A percentile compares a stretch with the other conserved stretches of the same genome.
Conservation (phyloP, 1,284 basidiomycete genomes). For the Meripilus lineatus region DNA sequence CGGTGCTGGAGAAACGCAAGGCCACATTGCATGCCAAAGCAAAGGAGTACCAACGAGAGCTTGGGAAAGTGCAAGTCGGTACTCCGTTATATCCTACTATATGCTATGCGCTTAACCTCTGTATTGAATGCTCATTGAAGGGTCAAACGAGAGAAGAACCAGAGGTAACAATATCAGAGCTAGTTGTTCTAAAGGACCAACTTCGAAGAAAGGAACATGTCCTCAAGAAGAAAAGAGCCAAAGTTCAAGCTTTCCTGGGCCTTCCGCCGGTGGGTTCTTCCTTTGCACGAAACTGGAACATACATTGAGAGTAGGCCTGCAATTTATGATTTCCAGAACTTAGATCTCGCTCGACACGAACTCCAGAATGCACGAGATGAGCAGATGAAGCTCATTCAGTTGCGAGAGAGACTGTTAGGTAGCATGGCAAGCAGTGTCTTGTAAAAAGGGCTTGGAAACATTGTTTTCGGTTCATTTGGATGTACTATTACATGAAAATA, state of each 20-base stretch:
- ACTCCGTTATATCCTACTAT: background rate
- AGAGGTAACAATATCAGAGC: conserved; percentile 31
- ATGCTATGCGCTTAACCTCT: background rate
- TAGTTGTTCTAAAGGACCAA: conserved; percentile 32
- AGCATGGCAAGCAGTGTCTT: conserved; percentile 31
- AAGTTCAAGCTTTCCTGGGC: conserved; percentile 41
- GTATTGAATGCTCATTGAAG: background rate
- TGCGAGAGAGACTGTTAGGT: conserved; percentile 40
- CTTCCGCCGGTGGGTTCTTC: conserved; percentile 36
- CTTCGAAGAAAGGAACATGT: conserved; percentile 31
- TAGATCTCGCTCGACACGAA: conserved; percentile 40
- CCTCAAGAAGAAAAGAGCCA: conserved; percentile 39
- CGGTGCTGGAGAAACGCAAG: conserved; percentile 32
- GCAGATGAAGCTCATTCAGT: conserved; percentile 39
- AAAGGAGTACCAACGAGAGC: conserved; percentile 39
- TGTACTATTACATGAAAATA: background rate
- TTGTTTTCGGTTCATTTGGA: background rate
- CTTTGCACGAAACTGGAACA: background rate
- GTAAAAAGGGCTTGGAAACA: background rate
- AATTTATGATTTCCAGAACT: conserved; percentile 28
- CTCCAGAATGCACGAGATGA: conserved; percentile 35
- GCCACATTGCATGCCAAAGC: conserved; percentile 36
- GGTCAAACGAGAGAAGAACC: conserved; percentile 25
- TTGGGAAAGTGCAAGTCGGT: conserved; percentile 31
- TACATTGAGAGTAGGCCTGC: background rate